Evolutionary conservation across 139 green algal species (phyloP).

Genomic region (Pycnococcus provasolii): DNA sequence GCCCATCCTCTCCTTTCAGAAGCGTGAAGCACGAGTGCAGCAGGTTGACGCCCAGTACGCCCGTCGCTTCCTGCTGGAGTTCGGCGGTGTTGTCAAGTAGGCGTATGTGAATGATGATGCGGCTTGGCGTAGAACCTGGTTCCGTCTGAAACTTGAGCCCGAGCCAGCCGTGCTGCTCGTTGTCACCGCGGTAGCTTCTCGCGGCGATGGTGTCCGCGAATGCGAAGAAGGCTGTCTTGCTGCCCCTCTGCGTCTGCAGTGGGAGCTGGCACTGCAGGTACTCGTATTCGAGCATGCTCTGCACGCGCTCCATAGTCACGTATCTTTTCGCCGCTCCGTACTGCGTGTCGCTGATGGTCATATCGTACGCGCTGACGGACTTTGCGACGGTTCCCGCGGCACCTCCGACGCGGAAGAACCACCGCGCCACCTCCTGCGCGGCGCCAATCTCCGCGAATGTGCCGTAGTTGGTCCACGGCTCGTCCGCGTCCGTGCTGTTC

Average conservation of each 20-base stretch:
- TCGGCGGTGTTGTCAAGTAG: conserved; percentile 40
- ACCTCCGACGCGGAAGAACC: conserved; percentile 41
- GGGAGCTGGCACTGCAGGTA: conserved; percentile 39
- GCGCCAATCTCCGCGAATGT: conserved; percentile 44
- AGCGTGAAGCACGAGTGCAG: conserved; percentile 22
- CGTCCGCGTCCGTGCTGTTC: too few relatives aligned
- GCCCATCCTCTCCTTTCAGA: too few relatives aligned
- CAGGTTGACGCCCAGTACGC: conserved; percentile 43
- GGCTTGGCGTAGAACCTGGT: conserved; percentile 5
- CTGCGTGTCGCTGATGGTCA: conserved; percentile 42
- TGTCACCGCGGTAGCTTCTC: conserved; percentile 32
- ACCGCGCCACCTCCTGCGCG: conserved; percentile 43
- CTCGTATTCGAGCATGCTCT: conserved; percentile 48
- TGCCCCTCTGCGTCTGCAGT: conserved; percentile 31
- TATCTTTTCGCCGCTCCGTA: conserved; percentile 38
- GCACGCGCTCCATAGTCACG: conserved; percentile 39
- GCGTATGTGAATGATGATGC: conserved; percentile 41
- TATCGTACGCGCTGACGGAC: conserved; percentile 43
- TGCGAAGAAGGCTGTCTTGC: conserved; percentile 39
- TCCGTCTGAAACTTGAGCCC: conserved; percentile 40
- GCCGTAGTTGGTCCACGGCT: conserved; percentile 10
- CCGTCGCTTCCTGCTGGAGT: conserved; percentile 40
- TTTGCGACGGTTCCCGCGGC: conserved; percentile 36
- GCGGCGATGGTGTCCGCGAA: conserved; percentile 46
- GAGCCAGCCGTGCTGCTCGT: conserved; percentile 50